Percentiles rank a stretch among this genome's conserved stretches.
Evolutionary conservation across 768 basidiomycete species (phyloP).

Genomic region (Suillus subaureus): DNA sequence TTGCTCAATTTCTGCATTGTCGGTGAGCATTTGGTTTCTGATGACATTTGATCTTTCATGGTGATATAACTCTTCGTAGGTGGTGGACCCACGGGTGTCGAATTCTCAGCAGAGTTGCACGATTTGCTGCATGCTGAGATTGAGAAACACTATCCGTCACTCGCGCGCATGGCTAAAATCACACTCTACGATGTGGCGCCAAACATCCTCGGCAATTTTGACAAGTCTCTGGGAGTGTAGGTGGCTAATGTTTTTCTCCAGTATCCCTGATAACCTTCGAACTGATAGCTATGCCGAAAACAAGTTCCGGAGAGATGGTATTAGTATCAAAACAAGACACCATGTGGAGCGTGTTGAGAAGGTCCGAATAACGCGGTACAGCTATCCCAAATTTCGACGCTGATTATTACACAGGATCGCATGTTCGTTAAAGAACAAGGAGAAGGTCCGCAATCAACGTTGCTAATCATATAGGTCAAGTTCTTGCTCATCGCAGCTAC

Average conservation of each 20-base stretch:
- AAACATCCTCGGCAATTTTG: conserved; percentile 74
- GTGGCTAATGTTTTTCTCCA: conserved; percentile 15
- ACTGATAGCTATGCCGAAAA: conserved; percentile 61
- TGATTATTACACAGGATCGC: conserved; percentile 46
- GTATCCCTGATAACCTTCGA: conserved; percentile 7
- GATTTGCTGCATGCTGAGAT: conserved; percentile 76
- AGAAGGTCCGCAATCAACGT: conserved; percentile 48
- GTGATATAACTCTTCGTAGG: conserved; percentile 38
- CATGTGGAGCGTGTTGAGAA: conserved; percentile 71
- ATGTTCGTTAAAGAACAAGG: conserved; percentile 73
- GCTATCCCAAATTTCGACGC: not conserved
- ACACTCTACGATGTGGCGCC: conserved; percentile 84
- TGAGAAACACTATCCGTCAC: conserved; percentile 56
- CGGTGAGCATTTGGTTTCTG: conserved; percentile 46
- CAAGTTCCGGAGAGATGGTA: conserved; percentile 74
- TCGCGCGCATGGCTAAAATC: conserved; percentile 68
- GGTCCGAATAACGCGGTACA: conserved; percentile 33
- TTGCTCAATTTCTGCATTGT: conserved; percentile 88
- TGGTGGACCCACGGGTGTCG: conserved; percentile 80
- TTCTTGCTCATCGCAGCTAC: conserved; percentile 11
- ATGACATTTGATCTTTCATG: not conserved
- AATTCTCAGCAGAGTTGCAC: conserved; percentile 82
- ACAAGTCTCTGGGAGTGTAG: conserved; percentile 63
- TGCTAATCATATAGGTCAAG: conserved; percentile 10
- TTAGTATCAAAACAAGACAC: conserved; percentile 69